These are phyloP conservation scores for Astragalus membranaceus DNA, from an alignment of 306 rosid species.

Conservation along the genomic window DNA sequence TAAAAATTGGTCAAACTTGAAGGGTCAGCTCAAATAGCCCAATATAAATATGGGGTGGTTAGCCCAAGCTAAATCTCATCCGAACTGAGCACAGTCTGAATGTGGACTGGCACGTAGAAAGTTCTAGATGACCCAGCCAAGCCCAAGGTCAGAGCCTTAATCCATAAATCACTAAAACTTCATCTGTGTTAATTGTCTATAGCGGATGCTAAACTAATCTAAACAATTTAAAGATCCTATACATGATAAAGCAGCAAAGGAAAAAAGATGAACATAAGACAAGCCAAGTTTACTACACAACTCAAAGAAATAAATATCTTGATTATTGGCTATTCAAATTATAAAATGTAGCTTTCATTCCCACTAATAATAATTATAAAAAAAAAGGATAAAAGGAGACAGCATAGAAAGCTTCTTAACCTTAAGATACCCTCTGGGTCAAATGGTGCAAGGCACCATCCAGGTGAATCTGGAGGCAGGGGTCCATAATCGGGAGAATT, in stretches of 20 bases:
- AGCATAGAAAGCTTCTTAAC: conserved; percentile 26
- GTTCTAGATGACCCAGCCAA: not conserved
- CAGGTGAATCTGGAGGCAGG: conserved; percentile 60
- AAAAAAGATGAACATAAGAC: not conserved
- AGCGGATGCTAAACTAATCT: not conserved
- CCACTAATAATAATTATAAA: not conserved
- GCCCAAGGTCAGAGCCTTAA: not conserved
- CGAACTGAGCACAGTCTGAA: not conserved
- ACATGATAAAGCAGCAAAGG: not conserved
- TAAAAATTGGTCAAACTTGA: conserved; percentile 2
- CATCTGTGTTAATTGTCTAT: not conserved
- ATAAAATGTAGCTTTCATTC: not conserved
- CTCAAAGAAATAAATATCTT: not conserved
- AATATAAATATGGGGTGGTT: not conserved
- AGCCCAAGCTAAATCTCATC: not conserved
- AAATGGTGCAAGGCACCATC: conserved; percentile 80
- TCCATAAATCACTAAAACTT: not conserved
- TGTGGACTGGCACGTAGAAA: not conserved
- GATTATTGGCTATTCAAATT: not conserved
- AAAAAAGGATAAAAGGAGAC: conserved; percentile 1
- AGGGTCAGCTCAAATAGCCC: not conserved
- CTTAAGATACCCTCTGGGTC: conserved; percentile 80
- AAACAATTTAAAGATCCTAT: not conserved
- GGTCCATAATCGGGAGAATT: conserved; percentile 81
- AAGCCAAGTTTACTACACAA: not conserved